Evolutionary conservation across 208 protist genomes (phyloP).

Genomic region (Leishmania major): DNA sequence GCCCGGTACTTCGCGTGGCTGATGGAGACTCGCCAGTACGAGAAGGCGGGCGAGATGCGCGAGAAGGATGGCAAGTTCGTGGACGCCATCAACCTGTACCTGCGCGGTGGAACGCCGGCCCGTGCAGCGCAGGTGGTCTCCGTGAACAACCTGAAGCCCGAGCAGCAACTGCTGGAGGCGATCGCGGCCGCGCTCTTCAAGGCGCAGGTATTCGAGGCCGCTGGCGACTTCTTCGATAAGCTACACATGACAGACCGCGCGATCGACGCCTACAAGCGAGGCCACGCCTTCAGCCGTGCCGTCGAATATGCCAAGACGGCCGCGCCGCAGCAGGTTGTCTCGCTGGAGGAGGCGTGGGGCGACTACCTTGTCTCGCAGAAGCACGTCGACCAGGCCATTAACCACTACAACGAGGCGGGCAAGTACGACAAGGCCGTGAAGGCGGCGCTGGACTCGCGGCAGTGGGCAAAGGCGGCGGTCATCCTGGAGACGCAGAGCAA

Average conservation of each 20-base stretch:
- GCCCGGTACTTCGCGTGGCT: constrained; percentile 95
- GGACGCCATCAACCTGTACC: constrained; percentile 97
- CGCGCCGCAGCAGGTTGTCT: constrained; percentile 80
- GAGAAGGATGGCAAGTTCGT: constrained; percentile 95
- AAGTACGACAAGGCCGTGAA: constrained; percentile 96
- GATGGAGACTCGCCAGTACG: constrained; percentile 95
- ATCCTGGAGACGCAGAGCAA: constrained; percentile 80
- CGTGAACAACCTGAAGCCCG: constrained; percentile 75
- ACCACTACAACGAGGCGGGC: constrained; percentile 97
- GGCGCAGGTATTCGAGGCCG: constrained; percentile 94
- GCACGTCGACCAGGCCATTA: constrained; percentile 96
- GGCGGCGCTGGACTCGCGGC: constrained; percentile 94
- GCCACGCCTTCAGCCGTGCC: constrained; percentile 93
- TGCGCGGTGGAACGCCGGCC: constrained; percentile 93
- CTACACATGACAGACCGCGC: constrained; percentile 93
- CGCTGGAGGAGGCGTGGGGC: constrained; percentile 96
- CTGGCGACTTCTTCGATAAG: constrained; percentile 97
- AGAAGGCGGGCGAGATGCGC: constrained; percentile 94
- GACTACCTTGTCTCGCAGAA: constrained; percentile 96
- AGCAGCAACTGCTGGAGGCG: constrained; percentile 93
- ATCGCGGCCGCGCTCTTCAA: constrained; percentile 94
- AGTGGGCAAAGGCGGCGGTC: constrained; percentile 93
- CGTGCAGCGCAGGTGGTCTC: constrained; percentile 93
- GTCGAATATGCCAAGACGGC: constrained; percentile 91
- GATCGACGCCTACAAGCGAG: constrained; percentile 94